phyloP scores from a whole-genome alignment of 225 moss, liverwort and hornwort genomes.

The Sphagnum tenellum region DNA sequence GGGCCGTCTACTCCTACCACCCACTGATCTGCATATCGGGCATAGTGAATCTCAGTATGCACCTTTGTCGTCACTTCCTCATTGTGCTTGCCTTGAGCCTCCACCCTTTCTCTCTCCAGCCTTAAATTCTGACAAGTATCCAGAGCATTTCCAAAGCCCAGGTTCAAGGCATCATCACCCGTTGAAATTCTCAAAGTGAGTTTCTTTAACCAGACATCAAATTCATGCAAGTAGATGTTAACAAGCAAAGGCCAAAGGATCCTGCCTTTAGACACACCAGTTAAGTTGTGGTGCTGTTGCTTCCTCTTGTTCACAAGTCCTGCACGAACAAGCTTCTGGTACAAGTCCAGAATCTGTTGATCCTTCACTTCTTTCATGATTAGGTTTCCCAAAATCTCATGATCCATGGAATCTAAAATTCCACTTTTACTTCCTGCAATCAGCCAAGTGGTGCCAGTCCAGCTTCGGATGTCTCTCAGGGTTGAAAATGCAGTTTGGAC shows the following conservation, averaged over 20 bases:
- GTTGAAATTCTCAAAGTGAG: conserved; percentile 12
- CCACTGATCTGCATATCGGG: conserved; percentile 56
- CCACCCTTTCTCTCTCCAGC: too few species aligned
- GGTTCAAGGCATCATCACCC: conserved; percentile 1
- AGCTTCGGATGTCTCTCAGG: conserved; percentile 29
- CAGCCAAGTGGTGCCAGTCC: conserved; percentile 45
- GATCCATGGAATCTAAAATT: conserved; percentile 21
- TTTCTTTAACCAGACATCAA: conserved; percentile 29
- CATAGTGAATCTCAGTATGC: conserved; percentile 19
- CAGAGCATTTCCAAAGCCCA: not conserved
- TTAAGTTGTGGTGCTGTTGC: conserved; percentile 32
- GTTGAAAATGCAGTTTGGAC: conserved; percentile 23
- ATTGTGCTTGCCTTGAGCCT: too few species aligned
- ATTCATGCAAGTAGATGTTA: conserved; percentile 34
- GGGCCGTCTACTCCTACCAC: conserved; percentile 38
- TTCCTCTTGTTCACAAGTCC: conserved; percentile 16
- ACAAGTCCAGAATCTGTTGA: conserved; percentile 55
- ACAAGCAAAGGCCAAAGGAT: conserved; percentile 38
- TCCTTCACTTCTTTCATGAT: conserved; percentile 35
- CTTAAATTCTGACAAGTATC: not conserved
- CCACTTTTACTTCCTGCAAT: conserved; percentile 15
- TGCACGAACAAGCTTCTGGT: conserved; percentile 52
- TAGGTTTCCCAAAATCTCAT: conserved; percentile 22
- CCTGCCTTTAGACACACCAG: conserved; percentile 34
- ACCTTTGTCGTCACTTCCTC: not conserved